Evolutionary conservation across 179 eudicot genomes (phyloP).

Genomic region (Sideroxylon spinosum): DNA sequence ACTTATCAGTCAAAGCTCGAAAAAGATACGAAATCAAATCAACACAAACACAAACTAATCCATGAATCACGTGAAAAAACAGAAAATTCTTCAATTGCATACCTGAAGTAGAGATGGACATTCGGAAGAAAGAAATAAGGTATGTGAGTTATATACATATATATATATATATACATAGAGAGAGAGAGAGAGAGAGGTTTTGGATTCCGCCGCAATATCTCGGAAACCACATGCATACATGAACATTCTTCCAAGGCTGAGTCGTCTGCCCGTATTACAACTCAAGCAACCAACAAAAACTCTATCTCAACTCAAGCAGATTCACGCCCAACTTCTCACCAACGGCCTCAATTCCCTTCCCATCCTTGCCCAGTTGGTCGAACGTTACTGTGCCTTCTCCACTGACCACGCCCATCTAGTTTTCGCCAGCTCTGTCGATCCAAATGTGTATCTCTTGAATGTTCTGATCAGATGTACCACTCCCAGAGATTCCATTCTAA

Average conservation of each 20-base stretch:
- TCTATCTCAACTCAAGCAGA: constrained; percentile 34
- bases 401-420: constrained; percentile 39
- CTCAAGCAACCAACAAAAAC: neutral
- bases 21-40: too few species aligned
- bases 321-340: constrained; percentile 46
- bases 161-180: too few species aligned
- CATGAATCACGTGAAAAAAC: too few species aligned
- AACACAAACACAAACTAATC: too few species aligned
- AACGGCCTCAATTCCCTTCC: constrained; percentile 30
- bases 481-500: constrained; percentile 40
- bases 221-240: neutral
- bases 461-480: constrained; percentile 46
- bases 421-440: constrained; percentile 22
- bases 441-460: constrained; percentile 33
- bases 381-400: constrained; percentile 33
- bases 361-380: constrained; percentile 31
- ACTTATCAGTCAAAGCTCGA: too few species aligned
- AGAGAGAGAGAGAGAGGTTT: too few species aligned
- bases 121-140: too few species aligned
- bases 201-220: too few species aligned
- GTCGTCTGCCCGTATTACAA: constrained; percentile 12
- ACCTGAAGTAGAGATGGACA: too few species aligned
- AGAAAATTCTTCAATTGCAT: too few species aligned
- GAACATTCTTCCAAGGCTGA: constrained; percentile 11
- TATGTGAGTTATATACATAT: too few species aligned